Evolutionary conservation across 2,329 filamentous ascomycete species (phyloP), one percentile per base, ranked within the genome.

Genomic region (Fusarium setosum): DNA sequence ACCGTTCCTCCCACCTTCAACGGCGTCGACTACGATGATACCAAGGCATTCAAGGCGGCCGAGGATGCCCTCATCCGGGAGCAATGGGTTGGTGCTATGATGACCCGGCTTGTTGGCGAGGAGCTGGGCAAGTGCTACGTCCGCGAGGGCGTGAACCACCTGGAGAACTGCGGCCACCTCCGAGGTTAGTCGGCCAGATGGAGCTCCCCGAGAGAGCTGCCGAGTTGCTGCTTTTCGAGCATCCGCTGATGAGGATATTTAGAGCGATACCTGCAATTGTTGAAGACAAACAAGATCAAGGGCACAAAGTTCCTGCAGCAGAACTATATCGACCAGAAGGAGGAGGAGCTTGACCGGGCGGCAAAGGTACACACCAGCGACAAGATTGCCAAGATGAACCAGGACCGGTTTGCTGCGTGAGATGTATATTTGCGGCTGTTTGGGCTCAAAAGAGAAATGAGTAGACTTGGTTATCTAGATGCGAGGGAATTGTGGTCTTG

Each of bases 81-180:
- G 82, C 92, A 96, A 83, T 96, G 93, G 93, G 92, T 96, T 61
- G 89, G 88, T 77, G 90, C 90, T 77, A 96, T 96, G 92, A 96
- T 94, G 92, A 91, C 91, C 58, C 86, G 92, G 63, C 81, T 96
- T 65, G 91, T 96, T 55, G 84, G 91, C 67, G 91, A 95, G 77
- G 92, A 96, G 83, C 83, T 96, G 82, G 86, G 90, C 79, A 95
- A 93, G 83, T 96, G 92, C 84, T 96, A 96, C 81, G 88, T 89
- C 79, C 85, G 88, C 70, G 91, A 96, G 81, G 93, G 92, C 56
- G 91, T 94, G 69, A 96, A 96, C 79, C 92, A 96, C 78, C 80
- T 96, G 77, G 92, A 95, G 85, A 96, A 95, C 82, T 96, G 92
- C 79, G 92, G 92, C 68, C 83, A 86, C 73, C 79, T 95, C 80